These are phyloP conservation scores for Penicillium sp. DNA, from an alignment of 2,329 filamentous ascomycete species.

Conservation along the genomic window DNA sequence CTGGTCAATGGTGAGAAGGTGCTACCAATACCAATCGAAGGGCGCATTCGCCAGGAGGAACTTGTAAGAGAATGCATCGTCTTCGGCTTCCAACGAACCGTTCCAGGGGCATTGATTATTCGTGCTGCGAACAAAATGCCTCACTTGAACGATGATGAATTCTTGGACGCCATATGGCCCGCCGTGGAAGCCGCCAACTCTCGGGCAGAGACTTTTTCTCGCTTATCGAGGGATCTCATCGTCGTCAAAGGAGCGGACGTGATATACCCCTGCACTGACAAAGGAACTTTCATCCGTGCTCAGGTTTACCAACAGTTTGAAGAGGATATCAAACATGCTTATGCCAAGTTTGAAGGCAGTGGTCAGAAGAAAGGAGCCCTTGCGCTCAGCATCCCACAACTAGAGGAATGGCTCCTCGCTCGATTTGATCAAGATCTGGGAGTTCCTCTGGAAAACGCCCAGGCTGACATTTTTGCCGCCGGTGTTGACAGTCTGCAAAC, in stretches of 20 bases:
- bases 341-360: conserved; percentile 42
- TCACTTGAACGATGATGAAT: conserved; percentile 46
- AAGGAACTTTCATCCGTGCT: conserved; percentile 52
- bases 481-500: conserved; percentile 57
- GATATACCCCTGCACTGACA: conserved; percentile 50
- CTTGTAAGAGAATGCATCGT: conserved; percentile 54
- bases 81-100: conserved; percentile 50
- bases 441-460: conserved; percentile 22
- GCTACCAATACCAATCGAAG: conserved; percentile 48
- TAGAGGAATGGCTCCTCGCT: conserved; percentile 44
- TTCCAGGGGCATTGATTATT: conserved; percentile 46
- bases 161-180: conserved; percentile 42
- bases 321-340: conserved; percentile 45
- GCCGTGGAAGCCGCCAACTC: conserved; percentile 50
- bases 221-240: conserved; percentile 51
- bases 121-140: conserved; percentile 48
- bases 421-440: conserved; percentile 21
- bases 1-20: conserved; percentile 49
- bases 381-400: conserved; percentile 10
- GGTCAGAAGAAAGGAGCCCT: conserved; percentile 23
- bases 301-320: conserved; percentile 48
- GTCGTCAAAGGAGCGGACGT: conserved; percentile 44
- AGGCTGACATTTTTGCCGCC: conserved; percentile 54
- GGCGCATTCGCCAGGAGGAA: conserved; percentile 48
- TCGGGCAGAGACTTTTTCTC: conserved; percentile 48